These are phyloP conservation scores for Boletus patriciae DNA, from an alignment of 768 basidiomycete species.

Conservation along the genomic window DNA sequence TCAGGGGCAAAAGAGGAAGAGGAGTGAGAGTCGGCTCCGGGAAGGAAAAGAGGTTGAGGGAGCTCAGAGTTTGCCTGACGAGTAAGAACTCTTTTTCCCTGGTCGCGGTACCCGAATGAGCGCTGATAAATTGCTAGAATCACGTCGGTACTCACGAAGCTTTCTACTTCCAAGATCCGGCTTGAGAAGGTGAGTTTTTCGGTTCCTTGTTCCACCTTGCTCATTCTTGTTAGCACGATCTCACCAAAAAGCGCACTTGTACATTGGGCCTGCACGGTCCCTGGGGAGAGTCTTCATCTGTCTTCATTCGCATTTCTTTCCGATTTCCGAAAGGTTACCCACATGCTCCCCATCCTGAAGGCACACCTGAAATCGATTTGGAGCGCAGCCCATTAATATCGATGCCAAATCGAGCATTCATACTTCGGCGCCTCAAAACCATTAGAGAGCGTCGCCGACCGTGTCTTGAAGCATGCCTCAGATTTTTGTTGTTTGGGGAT, in stretches of 20 bases:
- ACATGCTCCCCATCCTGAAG: conserved; percentile 55
- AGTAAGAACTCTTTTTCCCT: conserved; percentile 45
- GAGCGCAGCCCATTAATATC: conserved; percentile 83
- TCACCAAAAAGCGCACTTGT: conserved; percentile 72
- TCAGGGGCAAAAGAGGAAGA: conserved; percentile 33
- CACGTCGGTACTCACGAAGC: conserved; percentile 66
- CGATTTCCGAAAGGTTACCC: conserved; percentile 87
- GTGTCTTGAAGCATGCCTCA: conserved; percentile 80
- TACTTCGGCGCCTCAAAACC: conserved; percentile 71
- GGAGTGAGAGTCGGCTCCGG: conserved; percentile 47
- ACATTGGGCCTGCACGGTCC: conserved; percentile 87
- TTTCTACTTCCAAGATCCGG: conserved; percentile 69
- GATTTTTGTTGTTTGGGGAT: conserved; percentile 73
- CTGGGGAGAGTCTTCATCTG: conserved; percentile 84
- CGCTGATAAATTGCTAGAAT: conserved; percentile 46
- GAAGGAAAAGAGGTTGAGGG: conserved; percentile 36
- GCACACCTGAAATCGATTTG: conserved; percentile 74
- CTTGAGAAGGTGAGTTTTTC: conserved; percentile 71
- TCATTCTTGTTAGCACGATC: conserved; percentile 50
- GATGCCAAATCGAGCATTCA: conserved; percentile 70
- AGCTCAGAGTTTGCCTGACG: conserved; percentile 65
- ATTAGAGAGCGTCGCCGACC: conserved; percentile 75
- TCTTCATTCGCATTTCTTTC: conserved; percentile 87
- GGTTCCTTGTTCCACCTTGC: conserved; percentile 1
- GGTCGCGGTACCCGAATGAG: neutral